Conservation (phyloP, 352 stramenopile species). For the Sclerospora graminicola region DNA sequence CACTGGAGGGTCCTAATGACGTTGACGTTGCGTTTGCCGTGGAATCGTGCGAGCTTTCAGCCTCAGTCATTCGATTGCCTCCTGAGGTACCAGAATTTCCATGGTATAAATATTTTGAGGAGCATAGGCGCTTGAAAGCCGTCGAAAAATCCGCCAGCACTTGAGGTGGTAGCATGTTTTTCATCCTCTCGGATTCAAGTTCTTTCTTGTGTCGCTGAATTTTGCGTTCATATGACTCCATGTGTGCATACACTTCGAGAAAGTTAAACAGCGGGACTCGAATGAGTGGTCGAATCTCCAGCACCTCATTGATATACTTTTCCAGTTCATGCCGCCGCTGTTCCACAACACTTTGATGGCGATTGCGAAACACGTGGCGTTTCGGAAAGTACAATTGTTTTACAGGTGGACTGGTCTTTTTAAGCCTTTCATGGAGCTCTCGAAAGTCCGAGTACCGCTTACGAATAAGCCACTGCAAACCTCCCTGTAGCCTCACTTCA, state of each 20-base stretch:
- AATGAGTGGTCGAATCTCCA: constrained; percentile 72
- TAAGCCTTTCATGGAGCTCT: constrained; percentile 77
- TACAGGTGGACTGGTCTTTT: constrained; percentile 61
- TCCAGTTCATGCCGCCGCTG: constrained; percentile 75
- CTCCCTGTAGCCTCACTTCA: constrained; percentile 66
- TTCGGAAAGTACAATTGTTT: constrained; percentile 83
- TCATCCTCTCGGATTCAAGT: constrained; percentile 80
- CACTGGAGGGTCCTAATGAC: constrained; percentile 10
- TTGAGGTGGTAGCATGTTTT: constrained; percentile 58
- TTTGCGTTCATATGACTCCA: constrained; percentile 83
- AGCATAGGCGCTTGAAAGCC: constrained; percentile 73
- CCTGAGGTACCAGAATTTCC: constrained; percentile 18
- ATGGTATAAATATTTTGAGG: constrained; percentile 79
- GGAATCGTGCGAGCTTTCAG: constrained; percentile 17
- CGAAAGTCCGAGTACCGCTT: constrained; percentile 86
- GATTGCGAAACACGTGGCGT: constrained; percentile 78
- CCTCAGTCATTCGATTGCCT: constrained; percentile 20
- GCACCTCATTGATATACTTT: constrained; percentile 83
- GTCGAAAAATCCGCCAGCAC: constrained; percentile 61
- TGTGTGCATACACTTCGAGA: constrained; percentile 78
- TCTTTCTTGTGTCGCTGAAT: constrained; percentile 81
- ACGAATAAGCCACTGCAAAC: constrained; percentile 82
- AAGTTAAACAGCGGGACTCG: constrained; percentile 85
- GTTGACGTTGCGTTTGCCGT: constrained; percentile 10
- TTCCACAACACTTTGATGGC: constrained; percentile 78